Evolutionary conservation across 2,329 filamentous ascomycete genomes (phyloP).

Genomic region (Fusarium liriodendri): DNA sequence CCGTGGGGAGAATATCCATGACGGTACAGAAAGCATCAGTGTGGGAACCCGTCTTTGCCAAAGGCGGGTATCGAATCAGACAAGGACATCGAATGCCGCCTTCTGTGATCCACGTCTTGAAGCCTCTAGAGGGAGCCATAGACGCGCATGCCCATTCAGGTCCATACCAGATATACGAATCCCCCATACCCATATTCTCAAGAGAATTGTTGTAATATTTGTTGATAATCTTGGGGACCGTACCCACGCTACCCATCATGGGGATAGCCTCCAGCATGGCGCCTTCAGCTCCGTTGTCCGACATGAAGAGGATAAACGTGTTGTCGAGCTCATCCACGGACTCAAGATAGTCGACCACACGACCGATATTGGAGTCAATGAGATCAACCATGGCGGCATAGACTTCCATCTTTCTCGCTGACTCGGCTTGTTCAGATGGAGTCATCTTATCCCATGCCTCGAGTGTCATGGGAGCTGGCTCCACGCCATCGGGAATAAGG

Average conservation of each 20-base stretch:
- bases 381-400: constrained; percentile 68
- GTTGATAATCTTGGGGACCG: constrained; percentile 31
- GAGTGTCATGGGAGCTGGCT: constrained; percentile 53
- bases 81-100: constrained; percentile 34
- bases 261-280: constrained; percentile 69
- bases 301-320: constrained; percentile 51
- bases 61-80: constrained; percentile 45
- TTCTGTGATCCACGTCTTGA: constrained; percentile 47
- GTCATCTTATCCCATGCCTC: constrained; percentile 47
- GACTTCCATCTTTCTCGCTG: constrained; percentile 51
- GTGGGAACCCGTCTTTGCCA: constrained; percentile 47
- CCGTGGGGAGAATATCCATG: constrained; percentile 62
- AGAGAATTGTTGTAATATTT: constrained; percentile 61
- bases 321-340: not conserved
- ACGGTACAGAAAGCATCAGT: constrained; percentile 50
- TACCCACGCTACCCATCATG: constrained; percentile 46
- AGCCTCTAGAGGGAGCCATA: constrained; percentile 53
- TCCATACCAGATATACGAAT: constrained; percentile 72
- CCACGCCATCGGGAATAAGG: not conserved
- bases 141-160: constrained; percentile 62
- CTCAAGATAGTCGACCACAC: not conserved
- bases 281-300: constrained; percentile 55
- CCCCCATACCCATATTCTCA: constrained; percentile 66
- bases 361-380: constrained; percentile 48
- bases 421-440: constrained; percentile 13